phyloP scores from a whole-genome alignment of 1,284 basidiomycete genomes.

The Schizophyllum amplum region DNA sequence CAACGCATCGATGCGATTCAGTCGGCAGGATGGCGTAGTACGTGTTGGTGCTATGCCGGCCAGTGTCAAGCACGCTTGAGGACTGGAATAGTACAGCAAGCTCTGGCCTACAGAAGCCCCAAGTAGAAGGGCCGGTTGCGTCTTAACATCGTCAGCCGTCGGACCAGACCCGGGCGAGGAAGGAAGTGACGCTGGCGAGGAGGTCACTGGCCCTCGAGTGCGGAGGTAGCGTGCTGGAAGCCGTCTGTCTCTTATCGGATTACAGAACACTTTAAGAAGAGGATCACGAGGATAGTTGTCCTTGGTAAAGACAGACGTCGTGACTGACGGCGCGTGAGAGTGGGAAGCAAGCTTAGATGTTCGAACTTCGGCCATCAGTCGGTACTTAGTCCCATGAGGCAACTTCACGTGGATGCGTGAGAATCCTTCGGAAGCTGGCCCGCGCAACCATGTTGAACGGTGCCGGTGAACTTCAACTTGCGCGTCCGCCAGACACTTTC shows the following conservation, averaged over 20 bases:
- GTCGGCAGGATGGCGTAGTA: not conserved
- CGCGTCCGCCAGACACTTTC: too few species aligned
- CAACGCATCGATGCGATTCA: not conserved
- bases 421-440: too few species aligned
- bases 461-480: too few species aligned
- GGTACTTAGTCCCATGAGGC: not conserved
- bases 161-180: not conserved
- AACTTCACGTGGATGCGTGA: not conserved
- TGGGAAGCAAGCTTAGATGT: not conserved
- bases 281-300: too few species aligned
- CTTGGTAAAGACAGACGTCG: too few species aligned
- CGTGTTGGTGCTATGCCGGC: not conserved
- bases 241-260: too few species aligned
- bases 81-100: not conserved
- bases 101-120: not conserved
- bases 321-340: not conserved
- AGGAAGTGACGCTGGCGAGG: not conserved
- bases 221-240: too few species aligned
- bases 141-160: not conserved
- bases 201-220: too few species aligned
- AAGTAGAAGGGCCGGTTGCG: not conserved
- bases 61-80: not conserved
- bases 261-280: too few species aligned
- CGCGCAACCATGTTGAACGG: too few species aligned
- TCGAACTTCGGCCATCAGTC: not conserved